phyloP scores from a whole-genome alignment of 768 basidiomycete genomes.

The Lactarius sp. region DNA sequence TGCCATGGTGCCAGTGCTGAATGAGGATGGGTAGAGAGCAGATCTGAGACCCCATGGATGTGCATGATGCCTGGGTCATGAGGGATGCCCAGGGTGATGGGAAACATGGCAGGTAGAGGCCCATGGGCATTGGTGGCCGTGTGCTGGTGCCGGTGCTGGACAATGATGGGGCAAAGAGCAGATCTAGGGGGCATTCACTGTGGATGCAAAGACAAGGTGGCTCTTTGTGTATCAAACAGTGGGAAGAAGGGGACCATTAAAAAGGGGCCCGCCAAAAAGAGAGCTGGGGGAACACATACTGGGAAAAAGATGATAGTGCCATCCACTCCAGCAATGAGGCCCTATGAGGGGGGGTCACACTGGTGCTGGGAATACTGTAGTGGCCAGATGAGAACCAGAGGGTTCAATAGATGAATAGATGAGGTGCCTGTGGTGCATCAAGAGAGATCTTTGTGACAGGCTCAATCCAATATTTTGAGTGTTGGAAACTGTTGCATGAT shows the following conservation, averaged over 20 bases:
- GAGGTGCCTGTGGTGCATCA: conserved; percentile 57
- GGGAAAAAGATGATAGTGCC: conserved; percentile 60
- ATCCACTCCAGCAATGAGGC: conserved; percentile 71
- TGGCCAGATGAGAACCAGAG: conserved; percentile 40
- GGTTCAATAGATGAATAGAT: conserved; percentile 37
- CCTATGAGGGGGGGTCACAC: conserved; percentile 73
- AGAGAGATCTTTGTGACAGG: conserved; percentile 76
- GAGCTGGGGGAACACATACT: conserved; percentile 41
- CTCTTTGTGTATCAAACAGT: conserved; percentile 73
- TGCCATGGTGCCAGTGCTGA: no score
- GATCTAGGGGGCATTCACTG: no score
- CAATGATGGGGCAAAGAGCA: no score
- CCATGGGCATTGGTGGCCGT: no score
- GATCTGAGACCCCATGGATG: no score
- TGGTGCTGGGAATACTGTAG: conserved; percentile 73
- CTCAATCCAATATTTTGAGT: conserved; percentile 79
- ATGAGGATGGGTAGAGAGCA: no score
- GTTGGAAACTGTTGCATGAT: conserved; percentile 76
- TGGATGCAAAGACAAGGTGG: conserved; percentile 54
- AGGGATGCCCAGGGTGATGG: no score
- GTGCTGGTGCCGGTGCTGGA: no score
- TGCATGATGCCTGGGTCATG: no score
- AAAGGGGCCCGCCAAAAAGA: neutral
- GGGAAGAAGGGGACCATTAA: conserved; percentile 55
- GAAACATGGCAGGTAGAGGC: no score